Percentiles rank a stretch among this genome's conserved stretches.
Evolutionary conservation across 1,139 yeast genomes (phyloP).

Genomic region (Suhomyces ambrosiae): DNA sequence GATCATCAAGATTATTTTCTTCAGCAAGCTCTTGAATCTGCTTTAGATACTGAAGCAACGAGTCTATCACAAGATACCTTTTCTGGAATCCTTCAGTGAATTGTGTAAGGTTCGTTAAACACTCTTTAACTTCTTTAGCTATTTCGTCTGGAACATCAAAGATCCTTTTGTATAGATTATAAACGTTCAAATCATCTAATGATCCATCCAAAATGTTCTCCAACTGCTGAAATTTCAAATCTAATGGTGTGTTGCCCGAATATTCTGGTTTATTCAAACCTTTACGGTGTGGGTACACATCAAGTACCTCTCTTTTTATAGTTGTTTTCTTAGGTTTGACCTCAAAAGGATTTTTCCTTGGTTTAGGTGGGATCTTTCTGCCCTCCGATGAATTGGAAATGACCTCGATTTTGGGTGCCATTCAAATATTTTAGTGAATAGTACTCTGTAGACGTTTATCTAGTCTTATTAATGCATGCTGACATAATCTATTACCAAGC

Average conservation of each 20-base stretch:
- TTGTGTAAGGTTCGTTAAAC: neutral
- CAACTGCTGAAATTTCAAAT: conserved; percentile 34
- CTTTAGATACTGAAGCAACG: conserved; percentile 33
- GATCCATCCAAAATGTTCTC: conserved; percentile 30
- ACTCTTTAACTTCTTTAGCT: neutral
- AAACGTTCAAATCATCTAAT: conserved; percentile 29
- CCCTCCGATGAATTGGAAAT: neutral
- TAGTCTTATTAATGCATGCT: too few relatives aligned
- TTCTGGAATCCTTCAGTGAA: conserved; percentile 1
- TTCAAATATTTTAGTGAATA: too few relatives aligned
- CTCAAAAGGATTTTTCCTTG: conserved; percentile 37
- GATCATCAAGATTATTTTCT: conserved; percentile 20
- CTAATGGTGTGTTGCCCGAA: conserved; percentile 37
- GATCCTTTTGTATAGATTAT: conserved; percentile 13
- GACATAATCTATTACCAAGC: too few relatives aligned
- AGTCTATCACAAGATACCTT: conserved; percentile 28
- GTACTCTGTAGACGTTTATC: too few relatives aligned
- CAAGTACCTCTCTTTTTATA: conserved; percentile 35
- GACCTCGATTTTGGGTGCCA: conserved; percentile 34
- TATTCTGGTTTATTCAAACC: conserved; percentile 41
- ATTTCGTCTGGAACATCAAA: neutral
- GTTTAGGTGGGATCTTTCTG: conserved; percentile 2
- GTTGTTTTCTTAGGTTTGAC: conserved; percentile 30
- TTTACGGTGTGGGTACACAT: conserved; percentile 35
- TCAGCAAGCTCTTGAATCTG: conserved; percentile 25